Conservation (phyloP, 169 alveolate genomes). For the Besnoitia besnoiti region DNA sequence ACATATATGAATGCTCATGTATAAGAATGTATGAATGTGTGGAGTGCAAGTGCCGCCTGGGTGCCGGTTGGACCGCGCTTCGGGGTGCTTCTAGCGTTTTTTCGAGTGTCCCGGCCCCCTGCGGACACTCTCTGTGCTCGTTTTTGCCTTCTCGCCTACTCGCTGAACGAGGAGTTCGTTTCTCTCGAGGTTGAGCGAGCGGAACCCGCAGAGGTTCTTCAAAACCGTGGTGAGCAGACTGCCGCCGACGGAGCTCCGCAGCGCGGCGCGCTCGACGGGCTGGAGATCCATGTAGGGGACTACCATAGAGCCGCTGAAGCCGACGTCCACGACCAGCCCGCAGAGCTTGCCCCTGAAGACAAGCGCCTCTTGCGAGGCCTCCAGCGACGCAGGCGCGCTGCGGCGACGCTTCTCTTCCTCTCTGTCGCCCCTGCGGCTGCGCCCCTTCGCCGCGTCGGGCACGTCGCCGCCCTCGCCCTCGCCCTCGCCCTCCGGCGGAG, state of each 20-base stretch:
- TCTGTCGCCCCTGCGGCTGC: neutral
- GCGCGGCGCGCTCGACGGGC: conserved; percentile 82
- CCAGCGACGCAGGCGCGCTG: neutral
- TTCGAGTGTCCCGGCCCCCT: neutral
- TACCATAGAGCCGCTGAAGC: conserved; percentile 81
- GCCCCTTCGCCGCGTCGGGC: neutral
- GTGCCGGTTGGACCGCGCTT: neutral
- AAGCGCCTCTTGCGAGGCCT: neutral
- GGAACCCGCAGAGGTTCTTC: conserved; percentile 78
- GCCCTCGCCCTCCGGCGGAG: neutral
- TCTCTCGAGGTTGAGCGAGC: conserved; percentile 82
- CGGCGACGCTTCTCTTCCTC: neutral
- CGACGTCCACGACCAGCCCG: conserved; percentile 86
- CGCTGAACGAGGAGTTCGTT: conserved; percentile 86
- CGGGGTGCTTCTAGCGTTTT: neutral
- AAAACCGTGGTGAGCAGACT: conserved; percentile 80
- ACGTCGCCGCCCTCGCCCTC: neutral
- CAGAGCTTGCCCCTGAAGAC: conserved; percentile 72
- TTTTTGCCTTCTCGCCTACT: neutral
- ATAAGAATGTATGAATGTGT: neutral
- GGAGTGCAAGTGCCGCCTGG: too few relatives aligned
- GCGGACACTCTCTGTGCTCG: neutral
- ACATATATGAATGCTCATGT: neutral
- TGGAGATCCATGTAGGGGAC: conserved; percentile 82
- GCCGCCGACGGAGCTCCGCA: conserved; percentile 82